These are phyloP conservation scores for Trametes versicolor DNA, from an alignment of 1,284 basidiomycete species.

Conservation along the genomic window DNA sequence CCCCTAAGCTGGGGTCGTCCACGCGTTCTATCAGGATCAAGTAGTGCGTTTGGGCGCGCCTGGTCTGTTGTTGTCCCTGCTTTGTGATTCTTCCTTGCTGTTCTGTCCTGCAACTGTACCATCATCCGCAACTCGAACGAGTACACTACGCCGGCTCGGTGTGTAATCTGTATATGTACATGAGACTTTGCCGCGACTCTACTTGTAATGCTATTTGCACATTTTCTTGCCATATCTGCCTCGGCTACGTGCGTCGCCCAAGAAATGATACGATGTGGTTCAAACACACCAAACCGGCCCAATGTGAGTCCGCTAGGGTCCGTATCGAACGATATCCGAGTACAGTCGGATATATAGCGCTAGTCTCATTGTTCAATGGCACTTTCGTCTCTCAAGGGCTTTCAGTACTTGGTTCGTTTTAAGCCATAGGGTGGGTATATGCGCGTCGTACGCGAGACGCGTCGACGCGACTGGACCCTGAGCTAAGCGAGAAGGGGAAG, in stretches of 20 bases:
- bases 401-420: too few relatives aligned
- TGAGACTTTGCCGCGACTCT: slow-evolving; percentile 20
- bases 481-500: slow-evolving; percentile 1
- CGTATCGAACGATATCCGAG: too few relatives aligned
- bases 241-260: too few relatives aligned
- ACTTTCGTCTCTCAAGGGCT: too few relatives aligned
- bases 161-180: slow-evolving; percentile 34
- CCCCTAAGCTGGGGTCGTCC: slow-evolving; percentile 36
- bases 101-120: slow-evolving; percentile 36
- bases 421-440: not conserved
- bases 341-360: too few relatives aligned
- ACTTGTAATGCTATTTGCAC: slow-evolving; percentile 19
- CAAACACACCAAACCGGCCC: too few relatives aligned
- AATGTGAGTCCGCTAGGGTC: too few relatives aligned
- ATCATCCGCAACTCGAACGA: slow-evolving; percentile 29
- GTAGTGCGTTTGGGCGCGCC: slow-evolving; percentile 25
- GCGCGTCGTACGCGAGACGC: slow-evolving; percentile 11
- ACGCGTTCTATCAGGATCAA: slow-evolving; percentile 45
- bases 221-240: too few relatives aligned
- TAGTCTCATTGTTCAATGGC: too few relatives aligned
- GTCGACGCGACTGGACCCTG: slow-evolving; percentile 11
- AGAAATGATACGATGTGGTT: too few relatives aligned
- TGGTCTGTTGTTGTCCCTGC: slow-evolving; percentile 17
- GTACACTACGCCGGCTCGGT: slow-evolving; percentile 21
- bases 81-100: slow-evolving; percentile 23